Evolutionary conservation across 768 basidiomycete genomes (phyloP).

Genomic region (Ramaria sp.): DNA sequence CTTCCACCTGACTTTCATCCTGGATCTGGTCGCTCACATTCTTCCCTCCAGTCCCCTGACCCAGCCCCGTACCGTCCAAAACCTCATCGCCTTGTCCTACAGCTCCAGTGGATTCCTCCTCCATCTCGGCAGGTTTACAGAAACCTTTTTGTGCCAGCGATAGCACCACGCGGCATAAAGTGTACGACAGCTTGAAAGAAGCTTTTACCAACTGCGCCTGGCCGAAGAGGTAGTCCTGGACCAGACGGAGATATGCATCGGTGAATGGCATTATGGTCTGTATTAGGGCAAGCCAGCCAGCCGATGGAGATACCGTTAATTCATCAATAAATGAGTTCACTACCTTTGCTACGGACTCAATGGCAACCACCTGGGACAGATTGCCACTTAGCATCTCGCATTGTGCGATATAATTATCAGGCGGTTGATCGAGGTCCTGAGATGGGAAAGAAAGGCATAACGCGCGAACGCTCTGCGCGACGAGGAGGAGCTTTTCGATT

Average conservation of each 20-base stretch:
- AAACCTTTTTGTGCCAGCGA: conserved; percentile 81
- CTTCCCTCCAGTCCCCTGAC: conserved; percentile 74
- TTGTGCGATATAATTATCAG: conserved; percentile 42
- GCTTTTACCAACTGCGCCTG: conserved; percentile 61
- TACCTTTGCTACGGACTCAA: conserved; percentile 31
- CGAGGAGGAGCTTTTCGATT: conserved; percentile 55
- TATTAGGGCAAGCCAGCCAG: background rate
- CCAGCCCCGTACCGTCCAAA: conserved; percentile 72
- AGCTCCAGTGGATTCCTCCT: conserved; percentile 35
- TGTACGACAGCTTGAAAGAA: conserved; percentile 74
- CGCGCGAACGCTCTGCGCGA: conserved; percentile 49
- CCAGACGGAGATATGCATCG: conserved; percentile 45
- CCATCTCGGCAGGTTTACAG: conserved; percentile 75
- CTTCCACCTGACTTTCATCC: conserved; percentile 95
- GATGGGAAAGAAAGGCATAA: conserved; percentile 20
- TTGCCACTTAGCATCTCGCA: conserved; percentile 34
- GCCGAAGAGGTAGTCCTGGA: conserved; percentile 42
- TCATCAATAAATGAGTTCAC: conserved; percentile 21
- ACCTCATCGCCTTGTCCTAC: conserved; percentile 34
- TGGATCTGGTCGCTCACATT: conserved; percentile 92
- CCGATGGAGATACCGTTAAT: background rate
- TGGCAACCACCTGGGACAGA: conserved; percentile 13
- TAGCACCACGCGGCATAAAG: conserved; percentile 63
- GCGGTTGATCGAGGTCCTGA: background rate
- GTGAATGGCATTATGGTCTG: conserved; percentile 54